A percentile compares a stretch with the other conserved stretches of the same genome.
These are phyloP conservation scores for Golubevia pallescens DNA, from an alignment of 1,284 basidiomycete genomes.

Conservation along the genomic window DNA sequence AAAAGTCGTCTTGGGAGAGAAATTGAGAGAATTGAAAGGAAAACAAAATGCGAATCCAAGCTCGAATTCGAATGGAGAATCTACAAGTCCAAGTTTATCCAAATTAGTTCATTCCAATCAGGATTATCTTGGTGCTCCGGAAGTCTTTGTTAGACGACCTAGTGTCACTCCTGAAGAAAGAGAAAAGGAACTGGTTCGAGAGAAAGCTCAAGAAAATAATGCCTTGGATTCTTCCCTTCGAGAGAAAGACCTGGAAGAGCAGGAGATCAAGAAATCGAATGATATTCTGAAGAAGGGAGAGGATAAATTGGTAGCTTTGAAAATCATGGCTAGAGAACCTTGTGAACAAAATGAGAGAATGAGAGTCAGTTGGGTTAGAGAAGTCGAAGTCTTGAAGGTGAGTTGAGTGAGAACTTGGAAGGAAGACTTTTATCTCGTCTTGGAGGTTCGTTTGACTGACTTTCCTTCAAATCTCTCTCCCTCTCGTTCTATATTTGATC, in stretches of 20 bases:
- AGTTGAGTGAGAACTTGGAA: slow-evolving; percentile 39
- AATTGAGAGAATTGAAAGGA: background rate
- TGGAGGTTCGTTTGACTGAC: no score
- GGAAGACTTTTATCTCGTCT: background rate
- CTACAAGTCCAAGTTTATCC: background rate
- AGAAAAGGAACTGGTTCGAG: background rate
- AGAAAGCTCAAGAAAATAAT: background rate
- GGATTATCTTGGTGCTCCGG: background rate
- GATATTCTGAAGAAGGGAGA: background rate
- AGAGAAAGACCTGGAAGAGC: background rate
- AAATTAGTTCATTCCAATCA: background rate
- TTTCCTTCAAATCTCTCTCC: slow-evolving; percentile 10
- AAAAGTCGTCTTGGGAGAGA: background rate
- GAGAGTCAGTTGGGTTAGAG: slow-evolving; percentile 80
- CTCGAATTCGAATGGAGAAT: background rate
- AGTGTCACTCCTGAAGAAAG: background rate
- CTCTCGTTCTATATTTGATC: slow-evolving; percentile 17
- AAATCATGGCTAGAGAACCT: slow-evolving; percentile 13
- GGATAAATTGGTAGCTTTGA: no score
- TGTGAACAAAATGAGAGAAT: slow-evolving; percentile 74
- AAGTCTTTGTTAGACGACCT: background rate
- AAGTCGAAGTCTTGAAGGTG: slow-evolving; percentile 83
- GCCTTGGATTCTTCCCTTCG: background rate
- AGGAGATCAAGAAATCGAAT: no score
- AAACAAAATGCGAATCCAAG: background rate